phyloP scores from a whole-genome alignment of 768 basidiomycete species.

The Lactarius indigo region DNA sequence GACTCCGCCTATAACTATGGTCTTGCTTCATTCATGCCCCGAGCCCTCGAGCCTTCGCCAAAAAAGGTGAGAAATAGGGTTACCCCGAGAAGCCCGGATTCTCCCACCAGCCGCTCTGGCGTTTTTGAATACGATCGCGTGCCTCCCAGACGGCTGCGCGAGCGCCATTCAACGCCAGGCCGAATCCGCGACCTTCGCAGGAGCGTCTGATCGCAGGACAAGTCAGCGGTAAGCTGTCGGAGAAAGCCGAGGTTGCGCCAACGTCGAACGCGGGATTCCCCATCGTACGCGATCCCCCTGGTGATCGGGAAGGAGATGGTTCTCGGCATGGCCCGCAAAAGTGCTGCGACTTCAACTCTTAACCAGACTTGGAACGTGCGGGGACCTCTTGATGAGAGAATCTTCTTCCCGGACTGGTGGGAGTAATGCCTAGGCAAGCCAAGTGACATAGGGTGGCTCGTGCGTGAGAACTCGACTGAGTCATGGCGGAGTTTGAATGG shows the following conservation, averaged over 20 bases:
- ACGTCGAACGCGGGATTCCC: not conserved
- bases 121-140: slow-evolving; percentile 1
- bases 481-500: slow-evolving; percentile 43
- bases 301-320: not conserved
- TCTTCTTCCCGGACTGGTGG: too few species aligned
- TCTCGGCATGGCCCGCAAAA: slow-evolving; percentile 7
- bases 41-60: slow-evolving; percentile 7
- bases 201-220: slow-evolving; percentile 45
- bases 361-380: not conserved
- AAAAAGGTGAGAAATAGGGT: not conserved
- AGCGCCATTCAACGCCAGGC: slow-evolving; percentile 2
- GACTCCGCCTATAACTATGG: slow-evolving; percentile 8
- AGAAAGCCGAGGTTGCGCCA: slow-evolving; percentile 30
- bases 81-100: not conserved
- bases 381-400: too few species aligned
- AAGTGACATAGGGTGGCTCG: slow-evolving; percentile 33
- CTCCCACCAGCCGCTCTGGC: slow-evolving; percentile 14
- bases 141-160: slow-evolving; percentile 15
- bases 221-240: slow-evolving; percentile 25
- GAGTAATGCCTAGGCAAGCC: not conserved
- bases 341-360: not conserved
- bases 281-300: not conserved
- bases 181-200: slow-evolving; percentile 35
- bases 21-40: slow-evolving; percentile 1
- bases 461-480: slow-evolving; percentile 43